Percentiles rank a stretch among this genome's conserved stretches.
Conservation (phyloP, 2,329 filamentous ascomycete genomes). For the Fusarium domesticum region DNA sequence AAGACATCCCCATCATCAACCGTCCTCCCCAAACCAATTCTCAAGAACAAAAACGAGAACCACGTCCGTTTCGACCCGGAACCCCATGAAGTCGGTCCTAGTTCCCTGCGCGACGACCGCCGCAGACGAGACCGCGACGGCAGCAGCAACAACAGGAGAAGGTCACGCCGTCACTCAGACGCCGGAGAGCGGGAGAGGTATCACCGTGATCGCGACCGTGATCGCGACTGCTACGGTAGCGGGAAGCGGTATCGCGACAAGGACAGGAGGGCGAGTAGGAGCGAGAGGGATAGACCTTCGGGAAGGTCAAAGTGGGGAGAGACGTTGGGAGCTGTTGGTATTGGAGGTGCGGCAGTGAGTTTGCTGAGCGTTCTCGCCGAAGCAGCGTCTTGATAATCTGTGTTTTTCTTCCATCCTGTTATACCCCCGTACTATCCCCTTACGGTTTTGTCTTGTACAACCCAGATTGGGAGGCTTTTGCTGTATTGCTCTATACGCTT, state of each 20-base stretch:
- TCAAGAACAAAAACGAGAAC: conserved; percentile 59
- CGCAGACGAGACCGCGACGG: conserved; percentile 30
- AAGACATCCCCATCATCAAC: conserved; percentile 37
- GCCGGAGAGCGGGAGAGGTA: conserved; percentile 16
- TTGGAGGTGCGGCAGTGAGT: conserved; percentile 59
- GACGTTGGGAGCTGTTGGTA: conserved; percentile 55
- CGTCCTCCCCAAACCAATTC: conserved; percentile 53
- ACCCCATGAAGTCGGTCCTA: conserved; percentile 41
- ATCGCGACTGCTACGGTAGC: conserved; percentile 35
- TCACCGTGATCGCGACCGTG: conserved; percentile 26
- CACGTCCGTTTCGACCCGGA: conserved; percentile 53
- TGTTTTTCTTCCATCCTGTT: conserved; percentile 4
- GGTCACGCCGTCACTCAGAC: neutral
- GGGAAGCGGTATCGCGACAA: conserved; percentile 39
- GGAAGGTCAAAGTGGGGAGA: conserved; percentile 50
- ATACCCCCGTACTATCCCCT: neutral
- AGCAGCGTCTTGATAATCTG: conserved; percentile 40
- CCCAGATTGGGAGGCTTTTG: neutral
- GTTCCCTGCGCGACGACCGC: conserved; percentile 32
- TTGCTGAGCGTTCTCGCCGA: conserved; percentile 57
- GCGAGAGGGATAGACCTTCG: conserved; percentile 37
- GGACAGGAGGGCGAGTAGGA: conserved; percentile 35
- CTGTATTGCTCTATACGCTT: neutral
- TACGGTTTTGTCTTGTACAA: conserved; percentile 1
- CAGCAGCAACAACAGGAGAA: conserved; percentile 5